Conservation (phyloP, 1,139 yeast genomes). For the Magnusiomyces paraingens region DNA sequence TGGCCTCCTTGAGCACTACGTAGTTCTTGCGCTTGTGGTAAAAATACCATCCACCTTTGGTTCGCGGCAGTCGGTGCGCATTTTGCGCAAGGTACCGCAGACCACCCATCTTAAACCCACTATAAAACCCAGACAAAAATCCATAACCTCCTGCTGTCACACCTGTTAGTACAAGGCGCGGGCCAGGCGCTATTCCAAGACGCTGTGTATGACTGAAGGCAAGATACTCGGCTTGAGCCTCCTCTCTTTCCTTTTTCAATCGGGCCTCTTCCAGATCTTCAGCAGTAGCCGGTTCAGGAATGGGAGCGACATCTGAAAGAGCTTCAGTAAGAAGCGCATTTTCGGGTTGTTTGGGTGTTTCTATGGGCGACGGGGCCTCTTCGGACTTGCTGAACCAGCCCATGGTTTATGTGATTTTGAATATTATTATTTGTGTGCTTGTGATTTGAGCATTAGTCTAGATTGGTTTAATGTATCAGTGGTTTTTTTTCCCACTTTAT, state of each 20-base stretch:
- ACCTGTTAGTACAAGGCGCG: constrained; percentile 37
- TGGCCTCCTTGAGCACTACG: constrained; percentile 55
- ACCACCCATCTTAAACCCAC: constrained; percentile 53
- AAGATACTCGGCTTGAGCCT: constrained; percentile 1
- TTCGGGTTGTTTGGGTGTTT: background rate
- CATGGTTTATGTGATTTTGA: background rate
- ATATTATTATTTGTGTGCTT: background rate
- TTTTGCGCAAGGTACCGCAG: constrained; percentile 68
- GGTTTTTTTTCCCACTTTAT: too few relatives aligned
- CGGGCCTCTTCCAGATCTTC: background rate
- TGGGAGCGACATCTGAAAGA: background rate
- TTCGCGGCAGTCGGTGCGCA: constrained; percentile 71
- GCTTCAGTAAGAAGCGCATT: background rate
- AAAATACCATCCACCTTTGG: constrained; percentile 84
- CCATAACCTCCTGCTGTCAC: constrained; percentile 49
- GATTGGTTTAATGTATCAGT: too few relatives aligned
- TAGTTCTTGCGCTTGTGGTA: constrained; percentile 82
- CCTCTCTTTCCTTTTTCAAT: background rate
- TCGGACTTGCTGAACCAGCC: background rate
- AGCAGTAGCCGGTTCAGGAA: background rate
- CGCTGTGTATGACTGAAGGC: constrained; percentile 24
- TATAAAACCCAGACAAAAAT: constrained; percentile 53
- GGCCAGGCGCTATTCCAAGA: constrained; percentile 37
- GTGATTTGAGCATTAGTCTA: too few relatives aligned
- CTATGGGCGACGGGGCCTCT: background rate